Percentiles rank a stretch among this genome's conserved stretches.
Conservation (phyloP, 805 yeast genomes). For the Saitoella complicata region DNA sequence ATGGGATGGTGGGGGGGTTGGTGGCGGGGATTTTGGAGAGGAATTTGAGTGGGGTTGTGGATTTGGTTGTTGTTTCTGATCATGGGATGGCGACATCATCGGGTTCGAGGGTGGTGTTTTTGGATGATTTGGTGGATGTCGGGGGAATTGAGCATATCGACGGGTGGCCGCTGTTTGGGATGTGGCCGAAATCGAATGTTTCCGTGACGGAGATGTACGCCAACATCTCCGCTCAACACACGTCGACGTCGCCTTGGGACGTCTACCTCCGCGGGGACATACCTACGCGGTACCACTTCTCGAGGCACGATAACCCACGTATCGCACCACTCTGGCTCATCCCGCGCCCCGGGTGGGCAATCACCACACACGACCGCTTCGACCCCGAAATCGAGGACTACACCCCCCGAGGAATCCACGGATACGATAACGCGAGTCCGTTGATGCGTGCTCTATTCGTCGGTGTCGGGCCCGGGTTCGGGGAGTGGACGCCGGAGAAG, state of each 20-base stretch:
- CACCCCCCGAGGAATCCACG: conserved; percentile 65
- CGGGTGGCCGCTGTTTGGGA: conserved; percentile 78
- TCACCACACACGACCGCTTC: conserved; percentile 46
- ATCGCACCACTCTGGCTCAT: conserved; percentile 76
- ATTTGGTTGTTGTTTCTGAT: conserved; percentile 67
- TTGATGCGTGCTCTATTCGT: conserved; percentile 73
- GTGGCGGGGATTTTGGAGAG: conserved; percentile 33
- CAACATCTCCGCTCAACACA: conserved; percentile 23
- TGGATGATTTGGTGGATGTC: conserved; percentile 55
- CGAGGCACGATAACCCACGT: conserved; percentile 33
- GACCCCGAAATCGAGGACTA: conserved; percentile 33
- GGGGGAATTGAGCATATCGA: conserved; percentile 43
- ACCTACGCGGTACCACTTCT: conserved; percentile 39
- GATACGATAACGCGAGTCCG: conserved; percentile 61
- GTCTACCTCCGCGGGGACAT: conserved; percentile 42
- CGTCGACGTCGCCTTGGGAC: conserved; percentile 19
- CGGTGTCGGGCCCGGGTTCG: conserved; percentile 68
- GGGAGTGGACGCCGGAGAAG: conserved; percentile 17
- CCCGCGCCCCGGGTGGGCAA: conserved; percentile 66
- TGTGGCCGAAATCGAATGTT: conserved; percentile 36
- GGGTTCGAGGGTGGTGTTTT: conserved; percentile 44
- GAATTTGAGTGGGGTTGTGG: conserved; percentile 48
- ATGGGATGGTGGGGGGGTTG: conserved; percentile 39
- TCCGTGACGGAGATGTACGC: conserved; percentile 31
- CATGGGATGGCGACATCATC: conserved; percentile 91